A percentile compares a stretch with the other conserved stretches of the same genome.
phyloP scores from a whole-genome alignment of 2,329 filamentous ascomycete species.

The Volutella citrinella region DNA sequence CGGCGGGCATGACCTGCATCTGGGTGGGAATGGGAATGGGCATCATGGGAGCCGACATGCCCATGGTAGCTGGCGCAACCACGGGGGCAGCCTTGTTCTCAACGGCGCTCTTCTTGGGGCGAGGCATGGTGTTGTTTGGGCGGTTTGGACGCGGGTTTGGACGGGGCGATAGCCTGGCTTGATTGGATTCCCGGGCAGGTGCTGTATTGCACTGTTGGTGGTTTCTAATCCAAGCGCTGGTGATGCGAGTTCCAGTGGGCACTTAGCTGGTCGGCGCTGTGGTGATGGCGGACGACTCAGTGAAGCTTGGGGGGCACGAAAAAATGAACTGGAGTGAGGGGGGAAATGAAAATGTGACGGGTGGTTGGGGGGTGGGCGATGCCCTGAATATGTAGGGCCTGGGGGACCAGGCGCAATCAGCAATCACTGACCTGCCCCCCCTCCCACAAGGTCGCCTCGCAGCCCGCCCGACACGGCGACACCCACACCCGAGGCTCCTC shows the following conservation, averaged over 20 bases:
- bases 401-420: conserved; percentile 32
- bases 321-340: conserved; percentile 30
- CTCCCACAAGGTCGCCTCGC: background rate
- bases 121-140: conserved; percentile 37
- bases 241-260: too few relatives aligned
- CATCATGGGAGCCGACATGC: conserved; percentile 38
- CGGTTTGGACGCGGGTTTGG: conserved; percentile 6
- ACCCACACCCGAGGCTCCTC: too few relatives aligned
- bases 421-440: too few relatives aligned
- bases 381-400: conserved; percentile 34
- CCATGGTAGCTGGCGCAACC: conserved; percentile 25
- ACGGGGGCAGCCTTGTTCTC: conserved; percentile 37
- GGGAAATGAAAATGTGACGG: conserved; percentile 25
- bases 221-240: too few relatives aligned
- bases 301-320: conserved; percentile 25
- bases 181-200: too few relatives aligned
- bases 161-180: too few relatives aligned
- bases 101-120: conserved; percentile 42
- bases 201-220: too few relatives aligned
- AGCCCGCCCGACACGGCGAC: too few relatives aligned
- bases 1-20: conserved; percentile 12
- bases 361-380: conserved; percentile 33
- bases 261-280: background rate
- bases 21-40: conserved; percentile 29
- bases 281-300: conserved; percentile 20